Evolutionary conservation across 495 filamentous ascomycete genomes (phyloP).

Genomic region (Neurospora tetraspora): DNA sequence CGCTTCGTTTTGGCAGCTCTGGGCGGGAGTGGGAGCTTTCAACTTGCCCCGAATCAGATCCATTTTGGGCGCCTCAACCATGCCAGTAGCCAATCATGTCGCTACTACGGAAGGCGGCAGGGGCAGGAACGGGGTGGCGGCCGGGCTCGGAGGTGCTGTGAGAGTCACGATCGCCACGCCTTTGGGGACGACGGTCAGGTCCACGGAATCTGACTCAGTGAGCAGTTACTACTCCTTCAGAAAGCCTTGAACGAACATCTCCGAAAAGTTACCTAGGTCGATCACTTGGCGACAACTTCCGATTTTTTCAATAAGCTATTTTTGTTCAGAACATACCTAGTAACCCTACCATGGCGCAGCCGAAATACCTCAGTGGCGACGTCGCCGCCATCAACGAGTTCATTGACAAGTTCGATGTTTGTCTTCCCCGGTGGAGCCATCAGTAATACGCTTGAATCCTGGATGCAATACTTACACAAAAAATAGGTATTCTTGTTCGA

Average conservation of each 20-base stretch:
- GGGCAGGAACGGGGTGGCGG: no score
- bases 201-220: neutral
- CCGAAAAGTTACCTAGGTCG: neutral
- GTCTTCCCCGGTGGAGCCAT: constrained; percentile 26
- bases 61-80: neutral
- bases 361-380: constrained; percentile 77
- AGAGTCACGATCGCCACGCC: neutral
- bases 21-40: neutral
- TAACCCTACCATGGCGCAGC: constrained; percentile 19
- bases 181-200: neutral
- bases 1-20: neutral
- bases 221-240: no score
- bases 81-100: neutral
- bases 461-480: neutral
- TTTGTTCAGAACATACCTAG: neutral
- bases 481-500: constrained; percentile 84
- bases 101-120: neutral
- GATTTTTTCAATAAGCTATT: neutral
- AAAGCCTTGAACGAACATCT: neutral
- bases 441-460: neutral
- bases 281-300: neutral
- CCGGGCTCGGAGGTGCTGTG: neutral
- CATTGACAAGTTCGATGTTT: constrained; percentile 81
- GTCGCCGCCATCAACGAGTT: constrained; percentile 65
- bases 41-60: neutral